phyloP scores from a whole-genome alignment of 768 basidiomycete species.

The Pholiota microspora region DNA sequence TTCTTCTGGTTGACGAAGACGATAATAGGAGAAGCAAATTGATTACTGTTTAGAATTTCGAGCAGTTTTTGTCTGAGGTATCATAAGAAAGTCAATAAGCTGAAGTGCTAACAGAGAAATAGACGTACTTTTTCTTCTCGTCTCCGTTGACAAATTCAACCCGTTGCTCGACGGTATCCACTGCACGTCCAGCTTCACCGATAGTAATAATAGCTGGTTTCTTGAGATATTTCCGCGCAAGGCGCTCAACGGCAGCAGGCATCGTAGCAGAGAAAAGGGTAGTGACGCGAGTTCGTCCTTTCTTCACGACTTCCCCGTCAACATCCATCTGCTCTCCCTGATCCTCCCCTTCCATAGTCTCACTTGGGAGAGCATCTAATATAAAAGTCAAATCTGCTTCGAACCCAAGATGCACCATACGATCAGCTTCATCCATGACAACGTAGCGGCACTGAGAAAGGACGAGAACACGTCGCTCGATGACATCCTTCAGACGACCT shows the following conservation, averaged over 20 bases:
- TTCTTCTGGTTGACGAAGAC: constrained; percentile 99
- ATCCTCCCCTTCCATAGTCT: constrained; percentile 87
- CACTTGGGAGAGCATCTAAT: constrained; percentile 85
- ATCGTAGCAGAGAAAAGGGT: constrained; percentile 98
- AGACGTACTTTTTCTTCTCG: constrained; percentile 91
- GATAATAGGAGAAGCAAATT: constrained; percentile 89
- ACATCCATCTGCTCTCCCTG: constrained; percentile 75
- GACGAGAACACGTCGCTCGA: constrained; percentile 94
- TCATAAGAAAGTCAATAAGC: constrained; percentile 11
- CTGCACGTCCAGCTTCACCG: constrained; percentile 96
- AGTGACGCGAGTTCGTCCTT: constrained; percentile 86
- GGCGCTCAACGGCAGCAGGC: constrained; percentile 94
- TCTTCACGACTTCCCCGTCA: constrained; percentile 66
- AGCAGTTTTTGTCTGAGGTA: constrained; percentile 68
- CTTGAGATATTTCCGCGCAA: constrained; percentile 91
- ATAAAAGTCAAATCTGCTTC: constrained; percentile 94
- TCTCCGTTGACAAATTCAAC: constrained; percentile 93
- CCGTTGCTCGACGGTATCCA: constrained; percentile 95
- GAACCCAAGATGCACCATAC: constrained; percentile 98
- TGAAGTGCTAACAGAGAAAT: neutral
- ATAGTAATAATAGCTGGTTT: constrained; percentile 96
- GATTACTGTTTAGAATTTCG: constrained; percentile 89
- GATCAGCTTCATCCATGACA: constrained; percentile 99
- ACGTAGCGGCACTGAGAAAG: constrained; percentile 97
- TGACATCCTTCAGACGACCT: constrained; percentile 96